Evolutionary conservation across 108 stramenopile species (phyloP).

Genomic region (Stephanodiscus triporus): DNA sequence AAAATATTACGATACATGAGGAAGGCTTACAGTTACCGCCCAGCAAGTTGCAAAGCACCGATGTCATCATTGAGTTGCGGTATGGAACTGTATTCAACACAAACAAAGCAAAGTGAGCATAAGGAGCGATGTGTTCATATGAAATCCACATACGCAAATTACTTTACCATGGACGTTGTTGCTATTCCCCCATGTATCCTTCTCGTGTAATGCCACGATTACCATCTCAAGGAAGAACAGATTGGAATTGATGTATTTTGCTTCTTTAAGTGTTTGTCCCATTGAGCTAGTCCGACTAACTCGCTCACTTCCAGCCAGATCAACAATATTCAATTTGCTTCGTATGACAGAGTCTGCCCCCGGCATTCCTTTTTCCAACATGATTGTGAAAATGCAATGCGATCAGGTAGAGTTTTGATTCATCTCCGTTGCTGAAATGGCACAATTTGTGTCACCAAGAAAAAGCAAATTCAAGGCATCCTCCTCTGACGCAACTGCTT

Average conservation of each 20-base stretch:
- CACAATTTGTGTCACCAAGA: slow-evolving; percentile 89
- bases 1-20: background rate
- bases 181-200: slow-evolving; percentile 44
- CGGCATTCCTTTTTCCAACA: slow-evolving; percentile 65
- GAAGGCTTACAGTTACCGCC: slow-evolving; percentile 79
- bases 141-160: no score
- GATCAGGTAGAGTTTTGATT: slow-evolving; percentile 88
- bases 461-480: slow-evolving; percentile 90
- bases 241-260: slow-evolving; percentile 74
- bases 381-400: slow-evolving; percentile 89
- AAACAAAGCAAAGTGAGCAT: no score
- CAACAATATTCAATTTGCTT: slow-evolving; percentile 76
- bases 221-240: slow-evolving; percentile 89
- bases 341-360: slow-evolving; percentile 51
- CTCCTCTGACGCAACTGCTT: slow-evolving; percentile 67
- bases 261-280: slow-evolving; percentile 69
- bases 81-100: no score
- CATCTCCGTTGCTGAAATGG: slow-evolving; percentile 89
- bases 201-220: slow-evolving; percentile 83
- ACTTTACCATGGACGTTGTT: slow-evolving; percentile 52
- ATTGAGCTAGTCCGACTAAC: slow-evolving; percentile 74
- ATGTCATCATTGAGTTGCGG: slow-evolving; percentile 90
- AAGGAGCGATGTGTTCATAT: no score
- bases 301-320: slow-evolving; percentile 88
- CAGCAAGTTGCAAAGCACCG: slow-evolving; percentile 78